Percentiles rank a stretch among this genome's conserved stretches.
phyloP scores from a whole-genome alignment of 805 yeast genomes.

The Candida montana region DNA sequence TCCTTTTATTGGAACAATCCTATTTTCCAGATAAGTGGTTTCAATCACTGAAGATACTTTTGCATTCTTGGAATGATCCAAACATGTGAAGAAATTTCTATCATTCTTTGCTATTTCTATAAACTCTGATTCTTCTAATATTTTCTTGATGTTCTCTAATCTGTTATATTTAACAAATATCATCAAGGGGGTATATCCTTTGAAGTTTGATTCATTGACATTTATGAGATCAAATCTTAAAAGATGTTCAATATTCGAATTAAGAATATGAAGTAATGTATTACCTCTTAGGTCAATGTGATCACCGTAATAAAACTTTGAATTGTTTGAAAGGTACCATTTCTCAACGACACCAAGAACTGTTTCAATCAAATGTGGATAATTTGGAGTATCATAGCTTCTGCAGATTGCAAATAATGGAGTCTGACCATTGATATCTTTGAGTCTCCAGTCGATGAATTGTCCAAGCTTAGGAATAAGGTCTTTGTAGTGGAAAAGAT shows the following conservation, averaged over 20 bases:
- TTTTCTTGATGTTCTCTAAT: conserved; percentile 45
- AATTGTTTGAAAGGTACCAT: conserved; percentile 34
- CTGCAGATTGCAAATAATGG: conserved; percentile 73
- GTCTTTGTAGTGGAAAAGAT: conserved; percentile 51
- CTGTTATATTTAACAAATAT: conserved; percentile 66
- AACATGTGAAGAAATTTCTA: conserved; percentile 28
- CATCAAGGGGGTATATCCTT: conserved; percentile 64
- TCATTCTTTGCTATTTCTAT: conserved; percentile 37
- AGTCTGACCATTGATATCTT: conserved; percentile 66
- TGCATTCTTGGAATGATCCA: conserved; percentile 41
- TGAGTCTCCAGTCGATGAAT: conserved; percentile 60
- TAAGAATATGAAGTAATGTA: conserved; percentile 68
- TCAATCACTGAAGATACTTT: conserved; percentile 33
- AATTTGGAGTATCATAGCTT: conserved; percentile 72
- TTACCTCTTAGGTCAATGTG: conserved; percentile 75
- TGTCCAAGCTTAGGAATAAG: conserved; percentile 51
- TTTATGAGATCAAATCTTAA: conserved; percentile 35
- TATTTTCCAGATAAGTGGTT: conserved; percentile 16
- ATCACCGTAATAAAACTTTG: conserved; percentile 41
- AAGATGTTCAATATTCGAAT: conserved; percentile 40
- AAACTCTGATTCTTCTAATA: conserved; percentile 42
- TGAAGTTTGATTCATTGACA: conserved; percentile 56
- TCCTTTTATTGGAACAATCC: conserved; percentile 18
- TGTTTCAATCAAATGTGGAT: conserved; percentile 40
- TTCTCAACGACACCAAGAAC: conserved; percentile 40